These are phyloP conservation scores for Alternaria postmessia DNA, from an alignment of 2,329 filamentous ascomycete species.

Conservation along the genomic window DNA sequence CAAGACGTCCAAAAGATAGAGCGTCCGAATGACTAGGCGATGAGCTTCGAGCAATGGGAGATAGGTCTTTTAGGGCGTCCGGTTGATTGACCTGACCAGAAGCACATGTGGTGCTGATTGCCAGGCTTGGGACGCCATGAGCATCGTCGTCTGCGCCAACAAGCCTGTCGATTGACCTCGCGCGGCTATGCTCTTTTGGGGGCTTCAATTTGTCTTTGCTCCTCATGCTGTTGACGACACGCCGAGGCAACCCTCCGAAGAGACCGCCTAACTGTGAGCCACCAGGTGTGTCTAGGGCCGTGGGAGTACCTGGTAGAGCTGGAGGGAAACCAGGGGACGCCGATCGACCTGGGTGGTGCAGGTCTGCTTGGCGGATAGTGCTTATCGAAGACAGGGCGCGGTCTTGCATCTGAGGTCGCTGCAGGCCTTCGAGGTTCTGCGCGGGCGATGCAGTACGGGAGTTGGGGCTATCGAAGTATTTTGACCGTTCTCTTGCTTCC, in stretches of 20 bases:
- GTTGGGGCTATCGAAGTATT: conserved; percentile 47
- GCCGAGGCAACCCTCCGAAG: conserved; percentile 56
- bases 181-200: conserved; percentile 59
- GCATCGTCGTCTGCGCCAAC: conserved; percentile 69
- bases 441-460: conserved; percentile 54
- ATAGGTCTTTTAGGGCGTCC: conserved; percentile 55
- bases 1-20: conserved; percentile 26
- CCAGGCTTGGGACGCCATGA: conserved; percentile 70
- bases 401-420: conserved; percentile 45
- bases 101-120: conserved; percentile 68
- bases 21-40: conserved; percentile 57
- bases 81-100: conserved; percentile 66
- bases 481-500: conserved; percentile 54
- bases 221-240: conserved; percentile 56
- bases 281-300: conserved; percentile 53
- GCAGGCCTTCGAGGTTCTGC: conserved; percentile 33
- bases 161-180: conserved; percentile 69
- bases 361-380: conserved; percentile 56
- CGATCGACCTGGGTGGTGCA: conserved; percentile 35
- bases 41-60: conserved; percentile 42
- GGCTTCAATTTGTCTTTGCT: conserved; percentile 53
- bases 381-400: conserved; percentile 56
- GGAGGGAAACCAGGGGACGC: conserved; percentile 53
- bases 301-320: conserved; percentile 55
- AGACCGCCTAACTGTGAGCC: conserved; percentile 55